Evolutionary conservation across 257 asterid species (phyloP), one percentile per base, ranked within the genome.

Genomic region (Mentha longifolia): DNA sequence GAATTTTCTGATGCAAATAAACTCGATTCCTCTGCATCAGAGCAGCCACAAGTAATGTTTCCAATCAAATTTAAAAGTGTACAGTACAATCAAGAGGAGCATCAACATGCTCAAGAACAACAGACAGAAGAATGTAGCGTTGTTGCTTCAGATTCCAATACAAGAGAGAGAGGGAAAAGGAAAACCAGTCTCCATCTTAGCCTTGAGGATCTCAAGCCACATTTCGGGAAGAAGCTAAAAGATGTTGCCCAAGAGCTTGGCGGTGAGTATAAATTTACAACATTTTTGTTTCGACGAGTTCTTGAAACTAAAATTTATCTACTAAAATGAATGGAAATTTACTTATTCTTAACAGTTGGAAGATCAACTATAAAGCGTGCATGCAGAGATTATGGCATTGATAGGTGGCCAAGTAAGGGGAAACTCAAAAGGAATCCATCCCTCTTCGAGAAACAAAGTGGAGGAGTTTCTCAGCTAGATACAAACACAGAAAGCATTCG

Each of bases 181-280:
- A 59, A 22, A 22, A 50, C 30, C 0, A 14, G 47, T 68, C 59
- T 59, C 0, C 0, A 33, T 25, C 50, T 61, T 43, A 33, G 35
- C 16, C 45, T 7, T 28, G 84, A 80, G 61, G 50, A 30, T 71
- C 76, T 80, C 25, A 1, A 47, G 49, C 62, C 42, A 30, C 77
- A 68, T 4, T 52, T 52, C 8, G 31, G 30, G 13, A 52, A 52
- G 58, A 17, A 7, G 50, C 22, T 55, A 12, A 42, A 30, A 15
- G 71, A 56, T 8, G 74, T 9, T 2, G 79, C 74, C 9, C 15
- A 67, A 49, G 65, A 33, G 25, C 45, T 59, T n/a, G 45, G 65
- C 9, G 25, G 65, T 59, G 22, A 59, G 65, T 33, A 16, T 31
- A 15, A 28, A 28, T 28, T 1, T 28, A 4, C 0, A 52, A 9